Evolutionary conservation across 768 basidiomycete genomes (phyloP).

Genomic region (Leccinum disarticulatum): DNA sequence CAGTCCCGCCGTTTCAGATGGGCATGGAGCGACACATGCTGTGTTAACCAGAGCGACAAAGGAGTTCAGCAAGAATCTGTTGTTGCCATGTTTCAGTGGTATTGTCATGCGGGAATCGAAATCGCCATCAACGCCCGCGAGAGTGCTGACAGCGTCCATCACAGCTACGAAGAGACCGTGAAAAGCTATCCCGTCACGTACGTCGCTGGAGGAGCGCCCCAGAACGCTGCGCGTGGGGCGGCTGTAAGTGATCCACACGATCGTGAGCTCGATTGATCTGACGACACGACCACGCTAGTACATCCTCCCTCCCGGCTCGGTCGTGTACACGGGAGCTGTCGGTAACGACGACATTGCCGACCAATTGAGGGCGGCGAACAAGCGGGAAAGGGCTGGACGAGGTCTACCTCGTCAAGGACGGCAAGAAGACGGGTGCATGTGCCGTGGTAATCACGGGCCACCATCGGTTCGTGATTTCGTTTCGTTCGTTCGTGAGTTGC

Average conservation of each 20-base stretch:
- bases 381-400: constrained; percentile 84
- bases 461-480: constrained; percentile 57
- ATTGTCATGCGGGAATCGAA: too few relatives aligned
- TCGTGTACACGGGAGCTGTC: constrained; percentile 93
- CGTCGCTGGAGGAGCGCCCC: constrained; percentile 95
- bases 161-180: constrained; percentile 87
- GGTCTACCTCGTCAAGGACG: constrained; percentile 85
- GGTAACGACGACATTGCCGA: constrained; percentile 91
- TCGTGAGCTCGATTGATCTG: neutral
- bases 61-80: too few relatives aligned
- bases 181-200: constrained; percentile 76
- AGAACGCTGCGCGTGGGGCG: constrained; percentile 95
- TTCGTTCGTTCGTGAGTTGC: neutral
- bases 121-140: neutral
- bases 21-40: too few relatives aligned
- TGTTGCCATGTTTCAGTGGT: too few relatives aligned
- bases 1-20: too few relatives aligned
- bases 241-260: constrained; percentile 58
- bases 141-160: neutral
- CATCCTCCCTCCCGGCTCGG: constrained; percentile 80
- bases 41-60: too few relatives aligned
- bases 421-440: constrained; percentile 92
- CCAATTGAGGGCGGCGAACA: constrained; percentile 87
- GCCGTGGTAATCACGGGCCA: constrained; percentile 95
- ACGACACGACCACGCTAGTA: constrained; percentile 52